Evolutionary conservation across 768 basidiomycete species (phyloP), one percentile per base, ranked within the genome.

Genomic region (Termitomyces sp.): DNA sequence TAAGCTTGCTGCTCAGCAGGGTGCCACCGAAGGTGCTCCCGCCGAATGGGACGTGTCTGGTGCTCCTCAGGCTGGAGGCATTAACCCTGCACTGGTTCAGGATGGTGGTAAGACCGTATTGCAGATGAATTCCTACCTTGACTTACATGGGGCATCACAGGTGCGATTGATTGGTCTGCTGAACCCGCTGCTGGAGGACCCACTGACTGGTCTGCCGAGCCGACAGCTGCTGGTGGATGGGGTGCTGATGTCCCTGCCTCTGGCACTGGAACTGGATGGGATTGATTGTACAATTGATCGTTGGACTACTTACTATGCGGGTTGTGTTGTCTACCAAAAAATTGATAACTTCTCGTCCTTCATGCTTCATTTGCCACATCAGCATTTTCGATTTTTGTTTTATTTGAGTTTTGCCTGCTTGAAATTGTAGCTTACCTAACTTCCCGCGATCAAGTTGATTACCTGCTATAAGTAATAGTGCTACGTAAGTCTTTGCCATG

Each of bases 181-280:
- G 90, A 93, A 39, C 70, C 80, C 55, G 75, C 81, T 61, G 75
- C 78, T 53, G 79, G 79, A 52, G 73, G 69, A 58, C 73, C 82
- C 33, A 79, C 83, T 54, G 94, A 96, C 80, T 97, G 95, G 95
- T 78, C 92, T 68, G 93, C 94, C 62, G 94, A 95, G 73, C 87
- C 93, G 49, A 71, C 82, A 59, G 75, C 74, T 65, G 65, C 67
- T 33, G 75, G 75, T 59, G 77, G 78, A 65, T 83, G 81, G 81
- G 80, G 74, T 55, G 78, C 78, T 39, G 79, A 78, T 49, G 68
- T 75, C 3, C 67, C 69, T 13, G 53, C 65, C 22, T 42, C 73
- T 60, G 76, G 73, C 36, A 58, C 63, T 46, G 78, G 79, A 38
- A 58, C 63, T 46, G 78, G 79, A 38, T 79, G 79, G 79, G 78